A percentile compares a stretch with the other conserved stretches of the same genome.
These are phyloP conservation scores for Cystobasidium slooffiae DNA, from an alignment of 1,284 basidiomycete species.

Conservation along the genomic window DNA sequence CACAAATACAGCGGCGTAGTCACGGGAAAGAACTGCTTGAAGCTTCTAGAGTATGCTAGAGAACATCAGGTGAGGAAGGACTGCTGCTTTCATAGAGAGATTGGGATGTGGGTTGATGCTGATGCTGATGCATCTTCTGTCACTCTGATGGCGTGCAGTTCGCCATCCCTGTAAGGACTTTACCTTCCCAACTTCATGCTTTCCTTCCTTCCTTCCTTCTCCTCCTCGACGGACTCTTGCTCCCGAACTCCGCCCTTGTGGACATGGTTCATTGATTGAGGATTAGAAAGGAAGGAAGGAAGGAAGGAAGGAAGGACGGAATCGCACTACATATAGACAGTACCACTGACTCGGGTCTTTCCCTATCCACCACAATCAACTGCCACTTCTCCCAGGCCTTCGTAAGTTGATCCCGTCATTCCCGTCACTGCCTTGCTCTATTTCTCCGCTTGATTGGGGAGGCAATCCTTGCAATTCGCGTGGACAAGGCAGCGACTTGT, in stretches of 20 bases:
- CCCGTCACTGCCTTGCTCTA: background rate
- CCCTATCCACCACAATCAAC: too few species aligned
- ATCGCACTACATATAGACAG: too few species aligned
- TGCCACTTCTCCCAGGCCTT: background rate
- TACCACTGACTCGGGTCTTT: too few species aligned
- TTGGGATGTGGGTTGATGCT: background rate
- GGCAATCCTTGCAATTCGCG: too few species aligned
- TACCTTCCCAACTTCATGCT: background rate
- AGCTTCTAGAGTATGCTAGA: constrained; percentile 84
- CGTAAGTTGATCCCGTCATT: background rate
- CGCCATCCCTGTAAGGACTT: constrained; percentile 47
- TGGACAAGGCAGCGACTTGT: background rate
- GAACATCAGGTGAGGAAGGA: constrained; percentile 70
- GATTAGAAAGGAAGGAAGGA: too few species aligned
- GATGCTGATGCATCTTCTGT: constrained; percentile 6
- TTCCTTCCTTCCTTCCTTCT: background rate
- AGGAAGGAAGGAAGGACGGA: too few species aligned
- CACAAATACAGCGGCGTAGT: constrained; percentile 76
- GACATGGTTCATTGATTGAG: too few species aligned
- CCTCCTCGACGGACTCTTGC: background rate
- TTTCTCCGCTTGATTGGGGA: background rate
- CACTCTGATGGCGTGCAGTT: constrained; percentile 30
- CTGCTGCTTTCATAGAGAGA: too few species aligned
- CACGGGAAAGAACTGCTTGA: constrained; percentile 83
- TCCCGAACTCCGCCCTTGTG: too few species aligned